Evolutionary conservation across 169 alveolate genomes (phyloP).

Genomic region (Plasmodium inui): DNA sequence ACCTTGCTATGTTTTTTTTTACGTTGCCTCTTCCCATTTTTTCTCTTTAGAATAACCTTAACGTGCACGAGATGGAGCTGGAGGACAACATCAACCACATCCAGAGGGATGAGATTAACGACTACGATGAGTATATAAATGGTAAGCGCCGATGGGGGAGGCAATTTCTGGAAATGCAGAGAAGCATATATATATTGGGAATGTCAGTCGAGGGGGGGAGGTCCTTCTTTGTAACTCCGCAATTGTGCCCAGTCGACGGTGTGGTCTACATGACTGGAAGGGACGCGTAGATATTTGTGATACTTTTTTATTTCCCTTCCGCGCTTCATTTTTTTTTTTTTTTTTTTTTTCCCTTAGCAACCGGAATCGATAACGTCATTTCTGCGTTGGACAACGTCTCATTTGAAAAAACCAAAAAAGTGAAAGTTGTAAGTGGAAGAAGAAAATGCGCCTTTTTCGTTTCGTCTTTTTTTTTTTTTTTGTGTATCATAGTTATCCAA

Average conservation of each 20-base stretch:
- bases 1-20: not conserved
- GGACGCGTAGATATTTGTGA: not conserved
- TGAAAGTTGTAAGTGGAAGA: constrained; percentile 67
- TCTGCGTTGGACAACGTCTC: constrained; percentile 53
- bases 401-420: constrained; percentile 69
- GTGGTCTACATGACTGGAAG: not conserved
- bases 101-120: constrained; percentile 15
- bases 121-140: constrained; percentile 60
- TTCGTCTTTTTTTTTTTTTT: not conserved
- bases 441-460: not conserved
- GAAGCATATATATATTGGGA: not conserved
- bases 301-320: not conserved
- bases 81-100: constrained; percentile 71
- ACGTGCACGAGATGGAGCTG: constrained; percentile 67
- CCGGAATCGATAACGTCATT: constrained; percentile 70
- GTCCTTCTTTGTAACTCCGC: not conserved
- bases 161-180: not conserved
- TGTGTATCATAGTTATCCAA: not conserved
- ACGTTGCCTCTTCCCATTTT: not conserved
- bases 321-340: not conserved
- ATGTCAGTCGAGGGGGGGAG: not conserved
- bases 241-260: not conserved
- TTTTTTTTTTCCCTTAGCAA: constrained; percentile 19
- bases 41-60: constrained; percentile 31
- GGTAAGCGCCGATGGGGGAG: constrained; percentile 19